Conservation (phyloP, 1,284 basidiomycete genomes). For the Heterobasidion occidentale region DNA sequence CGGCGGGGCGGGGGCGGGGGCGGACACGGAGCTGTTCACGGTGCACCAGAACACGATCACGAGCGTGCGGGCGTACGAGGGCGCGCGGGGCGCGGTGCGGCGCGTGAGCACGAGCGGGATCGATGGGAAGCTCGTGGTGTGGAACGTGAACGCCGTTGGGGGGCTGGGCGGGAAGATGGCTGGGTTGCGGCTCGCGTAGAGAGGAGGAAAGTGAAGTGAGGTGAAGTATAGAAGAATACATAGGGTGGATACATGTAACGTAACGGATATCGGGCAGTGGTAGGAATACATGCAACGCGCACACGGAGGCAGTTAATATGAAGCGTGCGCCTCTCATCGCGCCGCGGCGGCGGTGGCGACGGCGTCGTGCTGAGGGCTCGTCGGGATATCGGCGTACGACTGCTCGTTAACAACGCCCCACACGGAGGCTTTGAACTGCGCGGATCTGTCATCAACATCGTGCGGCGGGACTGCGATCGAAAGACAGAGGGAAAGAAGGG, state of each 20-base stretch:
- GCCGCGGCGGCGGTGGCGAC: constrained; percentile 12
- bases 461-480: neutral
- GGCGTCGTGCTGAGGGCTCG: constrained; percentile 24
- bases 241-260: neutral
- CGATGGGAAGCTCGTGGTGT: constrained; percentile 91
- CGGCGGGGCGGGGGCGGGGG: constrained; percentile 27
- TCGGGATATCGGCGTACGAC: constrained; percentile 39
- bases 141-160: constrained; percentile 64
- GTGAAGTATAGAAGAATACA: neutral
- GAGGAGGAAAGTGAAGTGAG: neutral
- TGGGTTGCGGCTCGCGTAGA: constrained; percentile 38
- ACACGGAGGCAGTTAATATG: neutral
- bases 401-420: constrained; percentile 93
- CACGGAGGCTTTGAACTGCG: constrained; percentile 88
- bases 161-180: constrained; percentile 37
- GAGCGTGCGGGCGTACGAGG: constrained; percentile 74
- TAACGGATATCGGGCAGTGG: neutral
- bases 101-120: constrained; percentile 91
- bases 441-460: neutral
- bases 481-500: constrained; percentile 15
- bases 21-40: constrained; percentile 75
- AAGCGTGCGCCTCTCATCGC: neutral
- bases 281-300: no score
- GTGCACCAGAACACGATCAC: constrained; percentile 99
- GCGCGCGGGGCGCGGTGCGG: constrained; percentile 50